These are phyloP conservation scores for Pichia sp. DNA, from an alignment of 1,139 yeast species.

Conservation along the genomic window DNA sequence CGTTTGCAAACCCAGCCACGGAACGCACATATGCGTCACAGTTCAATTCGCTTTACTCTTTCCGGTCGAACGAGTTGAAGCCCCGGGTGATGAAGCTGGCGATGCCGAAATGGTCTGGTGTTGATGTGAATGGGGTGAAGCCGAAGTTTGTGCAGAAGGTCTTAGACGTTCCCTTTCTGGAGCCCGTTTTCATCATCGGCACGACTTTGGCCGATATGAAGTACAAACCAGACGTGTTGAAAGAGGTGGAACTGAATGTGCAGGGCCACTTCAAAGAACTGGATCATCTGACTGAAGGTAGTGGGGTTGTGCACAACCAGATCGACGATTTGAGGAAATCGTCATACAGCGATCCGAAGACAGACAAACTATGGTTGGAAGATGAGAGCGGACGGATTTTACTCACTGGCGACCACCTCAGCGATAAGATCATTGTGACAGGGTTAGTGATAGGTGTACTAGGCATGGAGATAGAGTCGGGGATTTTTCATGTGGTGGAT, in stretches of 20 bases:
- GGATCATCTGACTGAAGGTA: slow-evolving; percentile 15
- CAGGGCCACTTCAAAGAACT: slow-evolving; percentile 48
- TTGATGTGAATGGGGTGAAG: slow-evolving; percentile 38
- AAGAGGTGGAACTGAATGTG: slow-evolving; percentile 65
- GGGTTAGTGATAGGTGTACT: slow-evolving; percentile 82
- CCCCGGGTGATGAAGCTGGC: slow-evolving; percentile 52
- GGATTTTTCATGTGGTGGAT: slow-evolving; percentile 81
- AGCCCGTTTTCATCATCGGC: slow-evolving; percentile 86
- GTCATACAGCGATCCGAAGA: slow-evolving; percentile 50
- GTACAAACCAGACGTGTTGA: slow-evolving; percentile 77
- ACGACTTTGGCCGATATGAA: slow-evolving; percentile 82
- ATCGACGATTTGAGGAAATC: slow-evolving; percentile 31
- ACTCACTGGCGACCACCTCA: slow-evolving; percentile 57
- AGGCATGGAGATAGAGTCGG: slow-evolving; percentile 83
- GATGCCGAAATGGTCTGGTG: slow-evolving; percentile 47
- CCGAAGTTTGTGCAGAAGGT: slow-evolving; percentile 57
- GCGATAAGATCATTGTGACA: slow-evolving; percentile 60
- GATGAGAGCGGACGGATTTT: slow-evolving; percentile 91
- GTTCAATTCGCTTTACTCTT: slow-evolving; percentile 69
- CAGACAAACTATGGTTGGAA: slow-evolving; percentile 69
- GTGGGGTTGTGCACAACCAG: slow-evolving; percentile 18
- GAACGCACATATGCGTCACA: slow-evolving; percentile 60
- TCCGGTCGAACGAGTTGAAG: slow-evolving; percentile 54
- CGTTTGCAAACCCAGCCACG: slow-evolving; percentile 19
- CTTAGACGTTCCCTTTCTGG: slow-evolving; percentile 65